A percentile compares a stretch with the other conserved stretches of the same genome.
These are phyloP conservation scores for Geotrichum macrosporum DNA, from an alignment of 1,139 yeast species.

Conservation along the genomic window DNA sequence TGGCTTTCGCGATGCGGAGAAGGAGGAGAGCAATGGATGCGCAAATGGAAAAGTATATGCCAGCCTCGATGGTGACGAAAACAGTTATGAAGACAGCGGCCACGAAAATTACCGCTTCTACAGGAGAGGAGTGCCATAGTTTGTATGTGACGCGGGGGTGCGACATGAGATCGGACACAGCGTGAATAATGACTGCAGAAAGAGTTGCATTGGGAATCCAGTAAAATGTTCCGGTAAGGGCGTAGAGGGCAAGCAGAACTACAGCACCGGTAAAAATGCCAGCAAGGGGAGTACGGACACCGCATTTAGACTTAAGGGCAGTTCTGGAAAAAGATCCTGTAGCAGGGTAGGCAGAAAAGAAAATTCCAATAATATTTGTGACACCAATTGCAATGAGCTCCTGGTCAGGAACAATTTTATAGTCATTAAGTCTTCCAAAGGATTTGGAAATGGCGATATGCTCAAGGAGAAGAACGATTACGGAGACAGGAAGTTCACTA, in stretches of 20 bases:
- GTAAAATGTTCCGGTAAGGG: conserved; percentile 75
- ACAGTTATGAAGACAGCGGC: conserved; percentile 76
- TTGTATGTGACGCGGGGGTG: conserved; percentile 65
- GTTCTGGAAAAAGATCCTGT: conserved; percentile 96
- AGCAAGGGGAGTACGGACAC: conserved; percentile 90
- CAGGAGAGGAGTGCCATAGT: conserved; percentile 71
- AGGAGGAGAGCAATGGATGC: conserved; percentile 75
- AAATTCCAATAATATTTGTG: conserved; percentile 83
- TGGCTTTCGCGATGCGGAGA: conserved; percentile 72
- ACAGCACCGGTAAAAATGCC: conserved; percentile 89
- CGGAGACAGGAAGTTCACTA: conserved; percentile 78
- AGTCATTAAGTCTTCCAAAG: conserved; percentile 87
- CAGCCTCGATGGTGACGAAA: conserved; percentile 77
- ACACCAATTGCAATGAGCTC: conserved; percentile 93
- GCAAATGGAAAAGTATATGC: conserved; percentile 84
- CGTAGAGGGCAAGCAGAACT: conserved; percentile 80
- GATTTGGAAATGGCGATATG: conserved; percentile 93
- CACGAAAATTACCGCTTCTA: conserved; percentile 72
- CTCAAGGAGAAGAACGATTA: conserved; percentile 75
- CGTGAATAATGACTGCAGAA: conserved; percentile 86
- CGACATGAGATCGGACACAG: conserved; percentile 85
- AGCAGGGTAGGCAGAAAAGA: conserved; percentile 90
- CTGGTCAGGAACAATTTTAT: conserved; percentile 87
- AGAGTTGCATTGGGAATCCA: conserved; percentile 88
- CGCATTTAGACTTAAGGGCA: conserved; percentile 91